These are phyloP conservation scores for Colletotrichum godetiae DNA, from an alignment of 2,329 filamentous ascomycete genomes.

Conservation along the genomic window DNA sequence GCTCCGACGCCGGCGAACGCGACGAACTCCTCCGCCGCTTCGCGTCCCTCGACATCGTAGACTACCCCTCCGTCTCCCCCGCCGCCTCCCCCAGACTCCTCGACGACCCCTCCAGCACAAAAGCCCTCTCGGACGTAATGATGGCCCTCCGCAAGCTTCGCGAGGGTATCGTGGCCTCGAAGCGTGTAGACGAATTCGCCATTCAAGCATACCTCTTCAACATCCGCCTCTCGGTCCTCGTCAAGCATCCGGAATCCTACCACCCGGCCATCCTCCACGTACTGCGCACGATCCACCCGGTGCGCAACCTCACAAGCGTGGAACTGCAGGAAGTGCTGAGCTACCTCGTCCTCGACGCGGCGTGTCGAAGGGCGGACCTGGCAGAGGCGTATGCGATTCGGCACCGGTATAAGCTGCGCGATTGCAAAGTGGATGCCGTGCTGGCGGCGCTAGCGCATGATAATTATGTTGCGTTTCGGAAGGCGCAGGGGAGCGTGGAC, in stretches of 20 bases:
- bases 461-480: constrained; percentile 85
- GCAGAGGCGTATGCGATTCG: constrained; percentile 78
- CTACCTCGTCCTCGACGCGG: constrained; percentile 88
- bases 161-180: constrained; percentile 86
- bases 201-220: constrained; percentile 93
- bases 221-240: constrained; percentile 84
- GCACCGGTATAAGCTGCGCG: constrained; percentile 69
- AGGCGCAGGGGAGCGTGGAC: constrained; percentile 77
- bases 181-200: constrained; percentile 82
- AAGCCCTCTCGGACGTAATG: constrained; percentile 79
- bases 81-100: constrained; percentile 31
- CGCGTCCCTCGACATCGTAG: constrained; percentile 66
- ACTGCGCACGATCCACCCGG: constrained; percentile 75
- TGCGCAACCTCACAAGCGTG: constrained; percentile 73
- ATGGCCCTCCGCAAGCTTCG: constrained; percentile 90
- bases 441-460: constrained; percentile 80
- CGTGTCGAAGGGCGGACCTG: constrained; percentile 83
- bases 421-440: constrained; percentile 75
- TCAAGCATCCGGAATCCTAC: constrained; percentile 87
- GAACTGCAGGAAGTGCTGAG: constrained; percentile 84
- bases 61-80: constrained; percentile 33
- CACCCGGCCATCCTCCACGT: constrained; percentile 87
- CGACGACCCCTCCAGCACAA: constrained; percentile 54
- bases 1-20: constrained; percentile 77
- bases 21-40: constrained; percentile 82